Percentiles rank a stretch among this genome's conserved stretches.
Evolutionary conservation across 2,329 filamentous ascomycete genomes (phyloP).

Genomic region (Colletotrichum sp.): DNA sequence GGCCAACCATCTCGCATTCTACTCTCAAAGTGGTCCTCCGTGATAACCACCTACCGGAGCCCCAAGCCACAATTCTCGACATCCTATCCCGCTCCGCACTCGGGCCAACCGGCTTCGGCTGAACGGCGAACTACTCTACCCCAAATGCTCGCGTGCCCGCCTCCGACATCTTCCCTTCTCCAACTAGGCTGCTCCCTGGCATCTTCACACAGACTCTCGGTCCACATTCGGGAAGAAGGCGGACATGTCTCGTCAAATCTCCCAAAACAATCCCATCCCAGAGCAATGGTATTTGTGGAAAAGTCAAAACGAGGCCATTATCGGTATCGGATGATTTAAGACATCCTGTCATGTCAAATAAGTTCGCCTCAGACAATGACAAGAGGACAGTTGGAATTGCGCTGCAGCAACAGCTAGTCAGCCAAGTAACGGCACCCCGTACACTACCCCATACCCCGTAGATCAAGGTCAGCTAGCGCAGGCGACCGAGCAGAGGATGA

Average conservation of each 20-base stretch:
- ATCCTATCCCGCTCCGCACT: background rate
- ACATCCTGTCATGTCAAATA: background rate
- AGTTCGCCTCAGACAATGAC: background rate
- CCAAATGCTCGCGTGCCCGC: background rate
- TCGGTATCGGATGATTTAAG: background rate
- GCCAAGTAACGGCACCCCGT: background rate
- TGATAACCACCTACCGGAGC: background rate
- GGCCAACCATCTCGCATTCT: background rate
- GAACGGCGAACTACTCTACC: background rate
- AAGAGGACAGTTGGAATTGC: background rate
- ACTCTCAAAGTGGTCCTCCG: background rate
- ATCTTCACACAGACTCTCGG: background rate
- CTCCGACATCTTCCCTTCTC: background rate
- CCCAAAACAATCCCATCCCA: background rate
- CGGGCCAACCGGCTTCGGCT: background rate
- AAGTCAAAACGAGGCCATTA: background rate
- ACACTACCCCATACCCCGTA: background rate
- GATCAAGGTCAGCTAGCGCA: background rate
- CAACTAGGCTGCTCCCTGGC: background rate
- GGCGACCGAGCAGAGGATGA: background rate
- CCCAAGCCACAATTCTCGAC: background rate
- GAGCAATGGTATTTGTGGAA: background rate
- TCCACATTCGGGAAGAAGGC: background rate
- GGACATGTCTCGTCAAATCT: constrained; percentile 6
- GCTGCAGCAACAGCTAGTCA: background rate